phyloP scores from a whole-genome alignment of 2,329 filamentous ascomycete genomes.

The Escovopsis sp. region DNA sequence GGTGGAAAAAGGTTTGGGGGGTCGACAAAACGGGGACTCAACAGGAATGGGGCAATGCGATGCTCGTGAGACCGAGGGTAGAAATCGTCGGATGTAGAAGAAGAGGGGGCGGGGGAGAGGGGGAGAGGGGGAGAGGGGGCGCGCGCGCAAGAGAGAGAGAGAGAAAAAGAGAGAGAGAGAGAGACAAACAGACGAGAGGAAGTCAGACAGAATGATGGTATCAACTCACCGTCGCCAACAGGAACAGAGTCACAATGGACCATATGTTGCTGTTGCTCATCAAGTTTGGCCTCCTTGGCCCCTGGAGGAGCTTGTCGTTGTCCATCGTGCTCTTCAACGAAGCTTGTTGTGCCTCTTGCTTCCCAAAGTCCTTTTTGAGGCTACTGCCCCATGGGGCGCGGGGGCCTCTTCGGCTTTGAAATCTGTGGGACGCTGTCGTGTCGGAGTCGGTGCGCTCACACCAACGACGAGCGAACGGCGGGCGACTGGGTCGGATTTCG shows the following conservation, averaged over 20 bases:
- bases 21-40: not conserved
- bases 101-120: not conserved
- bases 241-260: constrained; percentile 1
- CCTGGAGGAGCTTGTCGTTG: not conserved
- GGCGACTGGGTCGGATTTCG: too few relatives aligned
- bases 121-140: not conserved
- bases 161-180: not conserved
- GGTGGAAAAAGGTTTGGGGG: too few relatives aligned
- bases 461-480: not conserved
- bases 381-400: constrained; percentile 5
- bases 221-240: constrained; percentile 2
- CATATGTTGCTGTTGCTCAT: constrained; percentile 1
- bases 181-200: not conserved
- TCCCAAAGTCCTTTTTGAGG: not conserved
- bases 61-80: not conserved
- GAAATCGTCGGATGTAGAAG: not conserved
- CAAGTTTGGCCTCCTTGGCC: not conserved
- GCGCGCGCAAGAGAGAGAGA: not conserved
- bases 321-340: not conserved
- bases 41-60: not conserved
- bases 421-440: constrained; percentile 3
- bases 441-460: not conserved
- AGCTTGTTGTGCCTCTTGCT: not conserved
- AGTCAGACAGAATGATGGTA: not conserved
- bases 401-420: constrained; percentile 3